These are phyloP conservation scores for Saccharomycopsis fodiens DNA, from an alignment of 805 yeast genomes.

Conservation along the genomic window DNA sequence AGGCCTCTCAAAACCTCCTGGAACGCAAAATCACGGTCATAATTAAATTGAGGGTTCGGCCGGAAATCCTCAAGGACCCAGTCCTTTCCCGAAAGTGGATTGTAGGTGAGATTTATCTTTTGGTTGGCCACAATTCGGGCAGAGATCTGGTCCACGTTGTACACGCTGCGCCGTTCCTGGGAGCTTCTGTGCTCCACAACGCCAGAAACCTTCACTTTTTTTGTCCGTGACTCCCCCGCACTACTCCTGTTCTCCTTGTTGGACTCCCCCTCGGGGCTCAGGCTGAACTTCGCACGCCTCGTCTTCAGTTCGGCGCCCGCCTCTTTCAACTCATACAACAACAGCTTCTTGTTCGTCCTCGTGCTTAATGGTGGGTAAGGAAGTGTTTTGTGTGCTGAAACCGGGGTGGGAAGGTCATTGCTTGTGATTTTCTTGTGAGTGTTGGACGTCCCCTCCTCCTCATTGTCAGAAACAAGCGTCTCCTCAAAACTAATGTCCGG, in stretches of 20 bases:
- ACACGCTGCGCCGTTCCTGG: neutral
- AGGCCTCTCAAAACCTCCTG: constrained; percentile 1
- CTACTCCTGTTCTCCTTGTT: neutral
- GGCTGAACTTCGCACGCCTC: neutral
- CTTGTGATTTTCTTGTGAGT: neutral
- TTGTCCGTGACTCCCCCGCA: neutral
- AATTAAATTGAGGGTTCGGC: constrained; percentile 1
- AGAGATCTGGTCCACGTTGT: constrained; percentile 15
- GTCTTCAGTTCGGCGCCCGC: neutral
- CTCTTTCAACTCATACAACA: neutral
- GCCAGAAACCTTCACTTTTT: neutral
- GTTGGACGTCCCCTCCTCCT: neutral
- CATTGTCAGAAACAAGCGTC: neutral
- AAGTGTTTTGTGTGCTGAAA: neutral
- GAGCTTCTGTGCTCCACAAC: neutral
- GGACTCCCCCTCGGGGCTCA: neutral
- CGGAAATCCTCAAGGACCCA: constrained; percentile 19
- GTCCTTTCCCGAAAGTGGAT: constrained; percentile 16
- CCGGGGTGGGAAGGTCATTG: neutral
- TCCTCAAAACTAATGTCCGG: neutral
- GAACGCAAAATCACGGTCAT: neutral
- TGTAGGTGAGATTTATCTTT: constrained; percentile 14
- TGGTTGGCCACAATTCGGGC: neutral
- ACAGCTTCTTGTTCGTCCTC: neutral
- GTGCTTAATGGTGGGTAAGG: too few species aligned